Conservation (phyloP, 2,329 filamentous ascomycete genomes). For the Stemphylium lycopersici region DNA sequence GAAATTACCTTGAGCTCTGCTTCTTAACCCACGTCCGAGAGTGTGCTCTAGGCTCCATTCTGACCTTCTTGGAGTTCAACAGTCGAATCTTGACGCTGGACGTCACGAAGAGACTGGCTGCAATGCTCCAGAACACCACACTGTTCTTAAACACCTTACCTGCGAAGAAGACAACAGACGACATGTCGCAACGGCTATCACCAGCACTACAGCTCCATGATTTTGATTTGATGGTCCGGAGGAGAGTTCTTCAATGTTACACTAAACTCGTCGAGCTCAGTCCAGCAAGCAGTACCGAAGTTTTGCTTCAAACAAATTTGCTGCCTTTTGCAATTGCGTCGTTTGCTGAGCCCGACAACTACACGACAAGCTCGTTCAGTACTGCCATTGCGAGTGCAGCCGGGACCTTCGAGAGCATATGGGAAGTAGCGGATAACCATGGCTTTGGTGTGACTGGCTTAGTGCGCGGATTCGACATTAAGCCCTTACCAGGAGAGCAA, state of each 20-base stretch:
- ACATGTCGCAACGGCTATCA: constrained; percentile 80
- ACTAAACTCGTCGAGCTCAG: constrained; percentile 88
- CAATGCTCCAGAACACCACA: constrained; percentile 94
- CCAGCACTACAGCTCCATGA: constrained; percentile 89
- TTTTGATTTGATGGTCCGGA: constrained; percentile 88
- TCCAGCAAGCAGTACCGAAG: constrained; percentile 82
- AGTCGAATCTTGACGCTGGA: constrained; percentile 89
- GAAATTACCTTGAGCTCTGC: constrained; percentile 85
- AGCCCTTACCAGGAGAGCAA: constrained; percentile 68
- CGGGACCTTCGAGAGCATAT: constrained; percentile 88
- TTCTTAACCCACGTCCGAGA: constrained; percentile 95
- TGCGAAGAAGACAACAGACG: constrained; percentile 81
- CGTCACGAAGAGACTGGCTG: constrained; percentile 88
- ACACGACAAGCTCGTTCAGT: constrained; percentile 82
- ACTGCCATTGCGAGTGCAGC: constrained; percentile 90
- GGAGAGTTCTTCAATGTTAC: constrained; percentile 93
- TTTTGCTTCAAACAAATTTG: constrained; percentile 87
- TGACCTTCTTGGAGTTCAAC: constrained; percentile 93
- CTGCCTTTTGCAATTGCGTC: constrained; percentile 87
- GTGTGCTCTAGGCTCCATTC: constrained; percentile 87
- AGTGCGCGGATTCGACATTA: constrained; percentile 76
- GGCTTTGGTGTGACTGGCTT: constrained; percentile 92
- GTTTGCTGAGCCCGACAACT: constrained; percentile 91
- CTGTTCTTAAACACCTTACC: constrained; percentile 87
- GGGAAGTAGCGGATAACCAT: constrained; percentile 93